phyloP scores from a whole-genome alignment of 106 monocot species.

The Dendrobium chrysotoxum region DNA sequence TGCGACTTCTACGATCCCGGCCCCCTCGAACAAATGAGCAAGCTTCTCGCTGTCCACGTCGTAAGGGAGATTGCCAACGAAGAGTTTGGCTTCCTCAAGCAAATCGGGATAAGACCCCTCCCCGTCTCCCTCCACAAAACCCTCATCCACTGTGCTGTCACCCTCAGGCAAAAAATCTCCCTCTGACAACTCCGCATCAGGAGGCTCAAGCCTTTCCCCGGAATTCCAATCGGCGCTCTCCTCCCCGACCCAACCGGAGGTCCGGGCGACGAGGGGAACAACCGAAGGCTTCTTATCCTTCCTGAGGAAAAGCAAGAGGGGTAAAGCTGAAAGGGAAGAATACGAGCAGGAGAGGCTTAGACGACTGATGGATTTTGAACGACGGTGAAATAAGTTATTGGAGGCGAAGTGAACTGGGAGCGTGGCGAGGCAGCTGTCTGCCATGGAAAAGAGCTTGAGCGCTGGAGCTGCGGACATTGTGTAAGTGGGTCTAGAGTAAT shows the following conservation, averaged over 20 bases:
- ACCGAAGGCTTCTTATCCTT: slow-evolving; percentile 10
- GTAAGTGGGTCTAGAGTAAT: neutral
- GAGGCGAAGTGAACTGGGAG: slow-evolving; percentile 7
- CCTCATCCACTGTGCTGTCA: neutral
- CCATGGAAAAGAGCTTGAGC: neutral
- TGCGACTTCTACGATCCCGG: slow-evolving; percentile 65
- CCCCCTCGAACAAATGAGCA: slow-evolving; percentile 53
- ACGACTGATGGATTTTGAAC: neutral
- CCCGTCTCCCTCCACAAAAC: slow-evolving; percentile 7
- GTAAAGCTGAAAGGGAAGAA: neutral
- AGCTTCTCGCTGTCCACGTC: slow-evolving; percentile 67
- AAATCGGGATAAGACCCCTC: slow-evolving; percentile 39
- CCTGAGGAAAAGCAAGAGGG: slow-evolving; percentile 12
- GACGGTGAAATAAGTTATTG: slow-evolving; percentile 1
- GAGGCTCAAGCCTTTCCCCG: neutral
- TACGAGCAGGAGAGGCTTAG: neutral
- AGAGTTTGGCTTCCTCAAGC: slow-evolving; percentile 83
- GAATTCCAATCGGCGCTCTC: slow-evolving; percentile 4
- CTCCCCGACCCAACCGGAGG: slow-evolving; percentile 32
- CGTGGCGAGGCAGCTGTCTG: slow-evolving; percentile 10
- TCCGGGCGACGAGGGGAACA: slow-evolving; percentile 37
- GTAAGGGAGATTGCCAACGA: slow-evolving; percentile 74
- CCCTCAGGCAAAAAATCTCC: neutral
- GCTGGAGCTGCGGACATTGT: neutral
- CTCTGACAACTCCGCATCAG: neutral